These are phyloP conservation scores for Yamadazyma oceani DNA, from an alignment of 1,139 yeast genomes.

Conservation along the genomic window DNA sequence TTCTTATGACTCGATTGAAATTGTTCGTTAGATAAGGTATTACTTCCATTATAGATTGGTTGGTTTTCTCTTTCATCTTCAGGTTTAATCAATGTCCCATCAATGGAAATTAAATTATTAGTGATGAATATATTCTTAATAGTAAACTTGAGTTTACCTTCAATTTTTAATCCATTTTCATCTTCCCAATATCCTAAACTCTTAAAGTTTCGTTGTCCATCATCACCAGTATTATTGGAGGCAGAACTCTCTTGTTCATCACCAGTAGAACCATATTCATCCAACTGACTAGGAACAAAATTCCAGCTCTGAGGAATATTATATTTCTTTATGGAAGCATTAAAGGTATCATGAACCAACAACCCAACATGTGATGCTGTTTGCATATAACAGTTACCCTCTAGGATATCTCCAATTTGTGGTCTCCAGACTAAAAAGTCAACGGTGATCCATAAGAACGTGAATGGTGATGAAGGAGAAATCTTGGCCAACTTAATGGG, in stretches of 20 bases:
- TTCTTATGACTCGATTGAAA: slow-evolving; percentile 33
- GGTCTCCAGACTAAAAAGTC: slow-evolving; percentile 90
- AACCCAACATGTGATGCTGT: slow-evolving; percentile 94
- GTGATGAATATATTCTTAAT: slow-evolving; percentile 72
- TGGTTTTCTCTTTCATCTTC: slow-evolving; percentile 58
- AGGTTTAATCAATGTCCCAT: slow-evolving; percentile 74
- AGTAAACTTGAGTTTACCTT: slow-evolving; percentile 76
- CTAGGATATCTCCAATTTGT: slow-evolving; percentile 74
- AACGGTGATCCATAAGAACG: slow-evolving; percentile 84
- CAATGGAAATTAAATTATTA: slow-evolving; percentile 80
- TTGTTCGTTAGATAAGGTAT: slow-evolving; percentile 15
- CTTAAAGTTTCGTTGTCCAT: slow-evolving; percentile 29
- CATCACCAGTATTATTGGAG: not conserved
- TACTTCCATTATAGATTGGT: slow-evolving; percentile 44
- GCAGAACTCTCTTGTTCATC: slow-evolving; percentile 10
- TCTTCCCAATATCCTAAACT: slow-evolving; percentile 89
- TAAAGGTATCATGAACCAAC: slow-evolving; percentile 87
- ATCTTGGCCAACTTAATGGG: slow-evolving; percentile 55
- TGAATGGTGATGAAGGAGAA: slow-evolving; percentile 81
- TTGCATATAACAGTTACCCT: slow-evolving; percentile 88
- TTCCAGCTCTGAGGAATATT: slow-evolving; percentile 83
- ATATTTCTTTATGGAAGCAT: slow-evolving; percentile 85
- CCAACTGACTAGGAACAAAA: slow-evolving; percentile 76
- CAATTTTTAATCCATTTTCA: slow-evolving; percentile 66
- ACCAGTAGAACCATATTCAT: slow-evolving; percentile 37